phyloP scores from a whole-genome alignment of 2,329 filamentous ascomycete genomes.

The Colletotrichum siamense region DNA sequence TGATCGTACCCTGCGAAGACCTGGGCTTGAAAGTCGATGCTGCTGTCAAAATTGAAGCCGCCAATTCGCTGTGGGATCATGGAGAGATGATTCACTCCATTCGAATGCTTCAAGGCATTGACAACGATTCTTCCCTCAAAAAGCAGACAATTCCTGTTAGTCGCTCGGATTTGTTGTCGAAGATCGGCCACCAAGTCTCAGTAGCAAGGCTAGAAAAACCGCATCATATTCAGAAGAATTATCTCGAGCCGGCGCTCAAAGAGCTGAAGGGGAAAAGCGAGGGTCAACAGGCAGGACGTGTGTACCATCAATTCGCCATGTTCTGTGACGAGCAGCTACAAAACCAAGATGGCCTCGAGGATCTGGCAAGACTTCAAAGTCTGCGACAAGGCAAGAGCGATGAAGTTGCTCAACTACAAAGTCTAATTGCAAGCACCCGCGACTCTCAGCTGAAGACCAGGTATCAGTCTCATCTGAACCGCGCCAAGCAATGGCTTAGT shows the following conservation, averaged over 20 bases:
- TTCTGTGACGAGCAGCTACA: slow-evolving; percentile 97
- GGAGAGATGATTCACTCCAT: slow-evolving; percentile 91
- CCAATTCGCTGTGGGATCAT: slow-evolving; percentile 92
- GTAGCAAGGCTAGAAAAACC: slow-evolving; percentile 91
- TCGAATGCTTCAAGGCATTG: slow-evolving; percentile 80
- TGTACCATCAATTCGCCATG: slow-evolving; percentile 92
- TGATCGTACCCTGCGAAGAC: slow-evolving; percentile 72
- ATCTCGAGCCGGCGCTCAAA: slow-evolving; percentile 82
- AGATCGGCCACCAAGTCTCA: slow-evolving; percentile 86
- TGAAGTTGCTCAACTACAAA: slow-evolving; percentile 78
- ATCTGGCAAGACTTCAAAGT: slow-evolving; percentile 80
- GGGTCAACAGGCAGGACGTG: slow-evolving; percentile 79
- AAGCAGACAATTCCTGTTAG: slow-evolving; percentile 76
- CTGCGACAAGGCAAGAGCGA: slow-evolving; percentile 81
- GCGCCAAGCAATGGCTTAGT: slow-evolving; percentile 87
- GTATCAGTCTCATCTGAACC: slow-evolving; percentile 67
- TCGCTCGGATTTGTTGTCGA: slow-evolving; percentile 81
- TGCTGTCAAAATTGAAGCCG: slow-evolving; percentile 80
- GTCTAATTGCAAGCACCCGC: slow-evolving; percentile 55
- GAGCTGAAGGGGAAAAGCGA: slow-evolving; percentile 74
- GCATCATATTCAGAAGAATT: slow-evolving; percentile 85
- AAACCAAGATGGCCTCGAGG: slow-evolving; percentile 82
- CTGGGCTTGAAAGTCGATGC: slow-evolving; percentile 80
- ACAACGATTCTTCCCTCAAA: slow-evolving; percentile 64
- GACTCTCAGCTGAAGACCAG: slow-evolving; percentile 59